Base-by-base conservation (phyloP, 148 eudicot genomes). In the Rhododendron kiyosumense region DNA sequence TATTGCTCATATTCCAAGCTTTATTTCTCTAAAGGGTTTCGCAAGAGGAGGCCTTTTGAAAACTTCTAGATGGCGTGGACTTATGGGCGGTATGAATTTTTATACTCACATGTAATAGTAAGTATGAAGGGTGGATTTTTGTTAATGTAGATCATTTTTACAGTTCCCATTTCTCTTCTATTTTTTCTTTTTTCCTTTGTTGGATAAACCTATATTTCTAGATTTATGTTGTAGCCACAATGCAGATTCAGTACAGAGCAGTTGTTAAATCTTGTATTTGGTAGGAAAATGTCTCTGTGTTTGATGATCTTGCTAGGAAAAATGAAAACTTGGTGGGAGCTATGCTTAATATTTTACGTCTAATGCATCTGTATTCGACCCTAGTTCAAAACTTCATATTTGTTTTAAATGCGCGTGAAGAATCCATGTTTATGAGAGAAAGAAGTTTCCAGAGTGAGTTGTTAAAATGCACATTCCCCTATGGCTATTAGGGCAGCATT, bases 11-110 rank as follows among this genome's bases (percentile, higher is more conserved):
- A 81, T 52, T 83, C 84, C 87, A 63, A 88, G 92, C 86, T 90
- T 90, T 71, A 24, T 88, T 6, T 86, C 92, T 20, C 87, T 90
- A 54, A 76, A 85, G 87, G 87, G 83, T 49, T 83, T 83, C 17
- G 88, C 69, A 9, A 82, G 65, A 54, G 85, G 73, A 3, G 28
- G 74, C 77, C 57, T 85, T 17, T 74, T 85, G 79, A 65, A 78
- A 61, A 87, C 46, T 22, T 46, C 81, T 6, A 45, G 14, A 78
- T 12, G 82, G 52, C 14, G 65, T 22, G 65, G 24, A 59, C n/a
- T 20, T 24, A 59, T 20, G 65, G 65, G 65, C 65, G 24, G 65
- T 59, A 20, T 22, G 22, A 59, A 24, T 59, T 59, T 59, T 59
- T 20, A 59, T 59, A 20, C 20, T 20, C 7, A 59, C 24, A 4